Evolutionary conservation across 1,284 basidiomycete species (phyloP).

Genomic region (Tetrapyrgos nigripes): DNA sequence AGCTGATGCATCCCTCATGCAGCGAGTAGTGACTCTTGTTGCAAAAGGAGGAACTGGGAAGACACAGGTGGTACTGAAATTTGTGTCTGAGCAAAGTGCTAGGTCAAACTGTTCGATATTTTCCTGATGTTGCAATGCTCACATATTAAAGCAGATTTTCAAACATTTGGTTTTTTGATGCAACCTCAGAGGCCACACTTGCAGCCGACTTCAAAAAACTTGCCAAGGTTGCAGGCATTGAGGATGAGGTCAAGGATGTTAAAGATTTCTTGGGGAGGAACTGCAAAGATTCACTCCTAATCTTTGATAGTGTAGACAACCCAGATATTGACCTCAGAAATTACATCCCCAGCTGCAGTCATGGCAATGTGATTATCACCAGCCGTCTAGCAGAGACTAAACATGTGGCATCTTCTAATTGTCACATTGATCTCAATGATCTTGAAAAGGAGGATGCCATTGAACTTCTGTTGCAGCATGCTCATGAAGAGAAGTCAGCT

Average conservation of each 20-base stretch:
- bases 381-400: too few species aligned
- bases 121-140: not conserved
- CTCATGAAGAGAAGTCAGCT: not conserved
- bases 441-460: not conserved
- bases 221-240: not conserved
- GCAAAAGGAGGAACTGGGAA: conserved; percentile 8
- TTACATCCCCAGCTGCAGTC: not conserved
- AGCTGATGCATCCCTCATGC: too few species aligned
- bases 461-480: not conserved
- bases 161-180: conserved; percentile 6
- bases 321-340: not conserved
- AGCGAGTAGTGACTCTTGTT: not conserved
- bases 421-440: not conserved
- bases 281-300: not conserved
- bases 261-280: not conserved
- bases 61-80: conserved; percentile 6
- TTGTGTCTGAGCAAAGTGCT: not conserved
- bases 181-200: not conserved
- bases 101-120: not conserved
- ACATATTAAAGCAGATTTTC: not conserved
- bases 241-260: not conserved
- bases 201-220: not conserved
- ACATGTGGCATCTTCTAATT: not conserved
- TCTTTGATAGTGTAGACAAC: conserved; percentile 4
- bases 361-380: too few species aligned